A percentile compares a stretch with the other conserved stretches of the same genome.
Evolutionary conservation across 495 filamentous ascomycete species (phyloP).

Genomic region (Aspergillus saccharolyticus): DNA sequence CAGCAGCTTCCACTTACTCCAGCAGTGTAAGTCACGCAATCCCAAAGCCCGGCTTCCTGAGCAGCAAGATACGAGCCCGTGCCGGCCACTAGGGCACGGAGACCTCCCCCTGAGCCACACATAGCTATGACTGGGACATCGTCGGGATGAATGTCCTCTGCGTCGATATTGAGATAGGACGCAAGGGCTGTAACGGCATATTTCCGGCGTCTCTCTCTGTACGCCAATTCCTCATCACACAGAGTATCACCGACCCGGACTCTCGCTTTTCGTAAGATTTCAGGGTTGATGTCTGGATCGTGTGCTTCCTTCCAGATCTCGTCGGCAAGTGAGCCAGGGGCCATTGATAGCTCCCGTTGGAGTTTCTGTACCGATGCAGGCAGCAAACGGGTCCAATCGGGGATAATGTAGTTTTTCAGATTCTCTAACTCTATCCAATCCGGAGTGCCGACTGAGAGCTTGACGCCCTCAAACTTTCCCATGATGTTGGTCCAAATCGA

Average conservation of each 20-base stretch:
- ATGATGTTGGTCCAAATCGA: slow-evolving; percentile 59
- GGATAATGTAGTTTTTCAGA: slow-evolving; percentile 65
- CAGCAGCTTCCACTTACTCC: slow-evolving; percentile 95
- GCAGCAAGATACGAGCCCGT: slow-evolving; percentile 76
- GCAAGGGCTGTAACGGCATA: slow-evolving; percentile 68
- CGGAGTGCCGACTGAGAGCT: slow-evolving; percentile 47
- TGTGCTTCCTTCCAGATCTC: slow-evolving; percentile 91
- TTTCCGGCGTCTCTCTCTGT: slow-evolving; percentile 57
- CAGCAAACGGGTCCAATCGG: slow-evolving; percentile 73
- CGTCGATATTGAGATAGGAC: slow-evolving; percentile 70
- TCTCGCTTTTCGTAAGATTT: slow-evolving; percentile 70
- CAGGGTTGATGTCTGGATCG: slow-evolving; percentile 75
- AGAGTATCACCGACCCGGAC: slow-evolving; percentile 81
- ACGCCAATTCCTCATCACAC: slow-evolving; percentile 75
- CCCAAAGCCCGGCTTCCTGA: slow-evolving; percentile 79
- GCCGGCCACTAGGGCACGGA: slow-evolving; percentile 85
- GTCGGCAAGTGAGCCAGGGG: slow-evolving; percentile 78
- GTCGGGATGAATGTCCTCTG: slow-evolving; percentile 78
- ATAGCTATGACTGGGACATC: slow-evolving; percentile 91
- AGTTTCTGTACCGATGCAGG: slow-evolving; percentile 78
- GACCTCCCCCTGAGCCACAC: slow-evolving; percentile 87
- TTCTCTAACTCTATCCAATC: slow-evolving; percentile 61
- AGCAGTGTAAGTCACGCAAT: slow-evolving; percentile 89
- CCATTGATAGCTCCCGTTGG: slow-evolving; percentile 79
- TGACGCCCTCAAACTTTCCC: slow-evolving; percentile 49